Conservation (phyloP, 306 rosid genomes). For the Vigna angularis region DNA sequence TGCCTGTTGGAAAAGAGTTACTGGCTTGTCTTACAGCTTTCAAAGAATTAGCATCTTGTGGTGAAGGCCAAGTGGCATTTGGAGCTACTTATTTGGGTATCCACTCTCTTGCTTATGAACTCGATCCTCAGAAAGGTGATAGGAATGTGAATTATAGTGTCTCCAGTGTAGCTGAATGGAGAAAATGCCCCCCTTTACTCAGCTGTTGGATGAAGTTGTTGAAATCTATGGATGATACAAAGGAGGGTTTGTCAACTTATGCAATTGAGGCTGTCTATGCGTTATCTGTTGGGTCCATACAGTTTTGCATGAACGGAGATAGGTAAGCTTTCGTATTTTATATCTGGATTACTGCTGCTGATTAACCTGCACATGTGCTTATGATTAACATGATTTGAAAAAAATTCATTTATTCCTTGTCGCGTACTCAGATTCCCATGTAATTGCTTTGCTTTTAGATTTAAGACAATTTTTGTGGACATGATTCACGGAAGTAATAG, state of each 20-base stretch:
- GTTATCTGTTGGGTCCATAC: slow-evolving; percentile 67
- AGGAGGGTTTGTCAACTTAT: slow-evolving; percentile 60
- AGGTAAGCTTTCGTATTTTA: slow-evolving; percentile 57
- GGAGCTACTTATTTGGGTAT: slow-evolving; percentile 52
- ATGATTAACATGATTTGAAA: background rate
- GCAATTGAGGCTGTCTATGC: slow-evolving; percentile 71
- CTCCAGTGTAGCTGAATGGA: slow-evolving; percentile 68
- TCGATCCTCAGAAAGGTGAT: slow-evolving; percentile 57
- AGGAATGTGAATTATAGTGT: slow-evolving; percentile 50
- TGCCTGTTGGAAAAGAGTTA: slow-evolving; percentile 90
- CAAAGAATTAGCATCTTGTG: slow-evolving; percentile 71
- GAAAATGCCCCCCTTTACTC: slow-evolving; percentile 79
- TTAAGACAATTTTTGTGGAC: background rate
- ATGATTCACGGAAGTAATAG: background rate
- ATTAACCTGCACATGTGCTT: slow-evolving; percentile 28
- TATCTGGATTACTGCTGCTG: slow-evolving; percentile 35
- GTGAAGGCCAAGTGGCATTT: slow-evolving; percentile 75
- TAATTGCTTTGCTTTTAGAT: too few species aligned
- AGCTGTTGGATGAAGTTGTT: slow-evolving; percentile 72
- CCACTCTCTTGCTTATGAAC: slow-evolving; percentile 50
- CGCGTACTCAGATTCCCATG: background rate
- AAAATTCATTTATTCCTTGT: background rate
- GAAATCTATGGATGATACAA: slow-evolving; percentile 67
- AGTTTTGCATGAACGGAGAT: slow-evolving; percentile 74
- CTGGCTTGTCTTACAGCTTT: slow-evolving; percentile 82